Base-by-base conservation (phyloP, 192 early-diverging fungal species). In the Rhizoclosmatium globosum region DNA sequence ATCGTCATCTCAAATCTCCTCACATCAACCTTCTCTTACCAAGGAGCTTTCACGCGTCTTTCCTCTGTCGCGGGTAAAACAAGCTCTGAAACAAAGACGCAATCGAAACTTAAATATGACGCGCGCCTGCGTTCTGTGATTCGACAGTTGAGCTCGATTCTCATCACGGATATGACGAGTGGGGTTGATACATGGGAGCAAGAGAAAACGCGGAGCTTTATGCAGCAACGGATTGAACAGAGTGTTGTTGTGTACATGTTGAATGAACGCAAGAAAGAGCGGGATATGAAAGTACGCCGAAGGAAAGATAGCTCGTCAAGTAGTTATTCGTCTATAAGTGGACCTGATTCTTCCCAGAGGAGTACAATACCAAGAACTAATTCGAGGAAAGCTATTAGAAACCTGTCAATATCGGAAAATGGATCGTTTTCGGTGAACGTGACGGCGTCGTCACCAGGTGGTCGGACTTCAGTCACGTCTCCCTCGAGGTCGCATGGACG, bases 1-100 rank as follows among this genome's bases (percentile, higher is more conserved):
- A 74, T 74, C n/a, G 72, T 74, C 72, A 45, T 74, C 9, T 74
- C 72, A 15, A 74, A 74, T 38, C 59, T 74, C 41, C 42, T 74
- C 38, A 74, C 61, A 23, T 21, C 72, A 3, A 64, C 72, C 7
- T 62, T 74, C 59, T 42, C 47, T 38, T 74, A 74, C 43, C 72
- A 74, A 62, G 61, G n/a, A 9, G 70, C 70, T 2, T 71, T 71
- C 9, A 62, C 59, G 19, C 67, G 13, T 47, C 31, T 15, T 15
- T 4, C 7, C 48, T 50, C 31, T 13, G 60, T 62, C 7, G 6
- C 21, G 60, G 60, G 53, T 56, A 7, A 19, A 56, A 19, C 53
- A 56, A 19, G 31, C n/a, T 62, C 60, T 62, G 7, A 62, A 62
- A 56, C n/a, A 50, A n/a, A 59, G 15, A 56, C 70, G 1, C n/a